Base-by-base conservation (phyloP, 129 eudicot genomes). In the Escallonia herrerae region DNA sequence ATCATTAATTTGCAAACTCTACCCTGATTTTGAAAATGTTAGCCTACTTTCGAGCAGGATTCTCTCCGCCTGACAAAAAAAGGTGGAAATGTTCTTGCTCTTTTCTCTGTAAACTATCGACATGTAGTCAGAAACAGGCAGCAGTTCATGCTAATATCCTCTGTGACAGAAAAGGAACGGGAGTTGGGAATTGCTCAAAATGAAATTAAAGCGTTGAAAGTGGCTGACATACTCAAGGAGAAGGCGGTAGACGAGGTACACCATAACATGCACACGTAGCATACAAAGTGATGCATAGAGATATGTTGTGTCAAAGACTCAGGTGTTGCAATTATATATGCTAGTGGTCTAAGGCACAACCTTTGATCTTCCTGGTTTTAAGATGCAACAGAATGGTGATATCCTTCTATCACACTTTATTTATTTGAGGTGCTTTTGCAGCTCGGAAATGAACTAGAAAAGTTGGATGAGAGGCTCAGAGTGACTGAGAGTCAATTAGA, bases 161-260 rank as follows among this genome's bases (percentile, higher is more conserved):
- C 13, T 58, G 45, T 76, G 52, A 45, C 87, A 94, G 99, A 89
- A 64, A 94, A 89, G 77, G 95, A 89, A 4, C 67, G 80, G 41
- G 87, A 83, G 75, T 55, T 89, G 69, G 82, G 83, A 40, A 65
- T 61, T 15, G 88, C 95, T 63, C 90, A 86, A 5, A 77, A 69
- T 74, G 96, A 94, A 69, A 89, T 89, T 53, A 87, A 85, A 79
- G 95, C 93, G 5, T 9, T 89, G 60, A 78, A 78, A 84, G 85
- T 90, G 58, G 77, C 87, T 15, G 87, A 89, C 47, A 82, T 69
- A 10, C 73, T 78, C 64, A 94, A 94, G 74, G 96, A 84, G 39
- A 94, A 84, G 79, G 90, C 99, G 40, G 40, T 89, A 9, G 88
- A 86, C 60, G 90, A 94, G 96, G 99, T 94, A 81, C 12, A 6